These are phyloP conservation scores for Sporopachydermia quercuum DNA, from an alignment of 805 yeast genomes.

Conservation along the genomic window DNA sequence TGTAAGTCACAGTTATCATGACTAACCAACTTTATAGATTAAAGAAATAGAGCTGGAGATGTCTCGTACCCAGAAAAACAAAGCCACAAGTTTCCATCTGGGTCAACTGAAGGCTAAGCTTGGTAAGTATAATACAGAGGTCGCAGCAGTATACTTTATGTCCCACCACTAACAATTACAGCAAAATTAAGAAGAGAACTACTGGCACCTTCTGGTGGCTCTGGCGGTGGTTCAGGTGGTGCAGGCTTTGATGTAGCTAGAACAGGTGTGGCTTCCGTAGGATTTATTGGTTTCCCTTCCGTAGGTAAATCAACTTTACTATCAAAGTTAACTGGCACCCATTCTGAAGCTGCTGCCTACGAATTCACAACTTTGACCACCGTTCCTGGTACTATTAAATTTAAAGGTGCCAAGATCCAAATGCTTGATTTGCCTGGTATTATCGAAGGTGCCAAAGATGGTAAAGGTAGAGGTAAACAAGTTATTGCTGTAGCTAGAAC, in stretches of 20 bases:
- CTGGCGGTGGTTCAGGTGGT: slow-evolving; percentile 86
- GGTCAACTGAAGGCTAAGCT: slow-evolving; percentile 95
- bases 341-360: slow-evolving; percentile 92
- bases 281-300: slow-evolving; percentile 96
- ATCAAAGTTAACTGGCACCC: slow-evolving; percentile 85
- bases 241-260: slow-evolving; percentile 97
- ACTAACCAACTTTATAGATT: no score
- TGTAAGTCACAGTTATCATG: no score
- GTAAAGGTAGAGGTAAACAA: slow-evolving; percentile 88
- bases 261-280: slow-evolving; percentile 95
- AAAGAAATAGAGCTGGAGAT: slow-evolving; percentile 92
- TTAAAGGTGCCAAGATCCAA: slow-evolving; percentile 95
- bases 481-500: slow-evolving; percentile 99
- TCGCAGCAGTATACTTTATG: neutral
- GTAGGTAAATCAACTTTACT: slow-evolving; percentile 70
- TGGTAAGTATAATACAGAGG: neutral
- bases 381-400: slow-evolving; percentile 91
- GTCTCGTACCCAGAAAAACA: slow-evolving; percentile 96
- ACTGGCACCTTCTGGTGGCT: slow-evolving; percentile 49
- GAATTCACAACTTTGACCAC: slow-evolving; percentile 97
- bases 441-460: slow-evolving; percentile 84
- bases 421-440: slow-evolving; percentile 88
- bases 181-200: slow-evolving; percentile 92
- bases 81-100: slow-evolving; percentile 93
- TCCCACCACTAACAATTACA: slow-evolving; percentile 1